These are phyloP conservation scores for Didymella segeticola DNA, from an alignment of 2,329 filamentous ascomycete species.

Conservation along the genomic window DNA sequence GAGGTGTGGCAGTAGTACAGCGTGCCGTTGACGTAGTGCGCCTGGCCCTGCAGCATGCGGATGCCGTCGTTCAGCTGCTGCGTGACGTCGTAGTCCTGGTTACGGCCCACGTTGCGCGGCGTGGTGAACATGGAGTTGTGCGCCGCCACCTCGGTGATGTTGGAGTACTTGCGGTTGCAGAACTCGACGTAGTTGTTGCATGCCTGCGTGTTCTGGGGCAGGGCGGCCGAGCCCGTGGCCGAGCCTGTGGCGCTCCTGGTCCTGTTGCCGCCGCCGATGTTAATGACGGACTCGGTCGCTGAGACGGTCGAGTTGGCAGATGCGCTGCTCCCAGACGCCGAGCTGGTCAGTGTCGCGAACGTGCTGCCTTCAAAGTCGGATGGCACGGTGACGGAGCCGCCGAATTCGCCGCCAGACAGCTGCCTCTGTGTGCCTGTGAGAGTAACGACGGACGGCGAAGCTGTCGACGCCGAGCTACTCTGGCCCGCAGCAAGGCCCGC, in stretches of 20 bases:
- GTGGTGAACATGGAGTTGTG: conserved; percentile 50
- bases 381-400: conserved; percentile 35
- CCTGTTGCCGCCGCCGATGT: conserved; percentile 37
- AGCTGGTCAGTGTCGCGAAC: conserved; percentile 30
- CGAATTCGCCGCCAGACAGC: conserved; percentile 27
- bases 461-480: conserved; percentile 27
- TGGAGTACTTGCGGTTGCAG: conserved; percentile 49
- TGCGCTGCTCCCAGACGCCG: conserved; percentile 21
- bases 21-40: conserved; percentile 64
- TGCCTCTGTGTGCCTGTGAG: conserved; percentile 29
- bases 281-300: conserved; percentile 32
- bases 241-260: conserved; percentile 33
- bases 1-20: conserved; percentile 85
- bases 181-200: conserved; percentile 52
- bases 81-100: conserved; percentile 47
- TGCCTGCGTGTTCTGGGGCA: conserved; percentile 50
- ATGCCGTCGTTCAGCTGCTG: conserved; percentile 51
- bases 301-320: conserved; percentile 34
- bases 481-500: conserved; percentile 33
- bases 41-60: conserved; percentile 64
- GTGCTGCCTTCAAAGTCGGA: conserved; percentile 40
- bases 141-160: conserved; percentile 51
- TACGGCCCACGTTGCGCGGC: conserved; percentile 43
- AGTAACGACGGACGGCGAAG: conserved; percentile 33
- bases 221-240: conserved; percentile 32